phyloP scores from a whole-genome alignment of 1,284 basidiomycete genomes.

The Rhizopogon parksii region DNA sequence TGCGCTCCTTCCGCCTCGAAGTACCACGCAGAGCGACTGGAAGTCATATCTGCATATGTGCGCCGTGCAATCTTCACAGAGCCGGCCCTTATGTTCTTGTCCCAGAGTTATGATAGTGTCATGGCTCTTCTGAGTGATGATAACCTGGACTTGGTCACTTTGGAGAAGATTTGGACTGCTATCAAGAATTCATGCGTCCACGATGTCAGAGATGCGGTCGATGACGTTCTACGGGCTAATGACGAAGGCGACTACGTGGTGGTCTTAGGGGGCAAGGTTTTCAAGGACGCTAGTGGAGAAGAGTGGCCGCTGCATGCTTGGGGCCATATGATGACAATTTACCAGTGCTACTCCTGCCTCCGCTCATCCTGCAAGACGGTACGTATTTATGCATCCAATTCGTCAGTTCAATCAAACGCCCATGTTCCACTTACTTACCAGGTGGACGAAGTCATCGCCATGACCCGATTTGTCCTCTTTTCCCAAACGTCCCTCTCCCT shows the following conservation, averaged over 20 bases:
- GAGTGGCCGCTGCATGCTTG: conserved; percentile 29
- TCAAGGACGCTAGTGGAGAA: conserved; percentile 23
- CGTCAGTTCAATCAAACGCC: not conserved
- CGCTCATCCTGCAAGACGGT: conserved; percentile 8
- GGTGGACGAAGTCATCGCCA: conserved; percentile 26
- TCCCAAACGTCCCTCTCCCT: conserved; percentile 16
- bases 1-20: conserved; percentile 24
- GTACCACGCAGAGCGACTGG: conserved; percentile 26
- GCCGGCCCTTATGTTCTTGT: conserved; percentile 28
- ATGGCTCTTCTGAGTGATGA: conserved; percentile 24
- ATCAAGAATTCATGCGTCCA: conserved; percentile 23
- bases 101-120: conserved; percentile 27
- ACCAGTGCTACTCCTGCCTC: conserved; percentile 27
- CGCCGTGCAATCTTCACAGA: conserved; percentile 31
- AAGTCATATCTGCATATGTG: conserved; percentile 29
- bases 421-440: conserved; percentile 5
- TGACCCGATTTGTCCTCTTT: conserved; percentile 24
- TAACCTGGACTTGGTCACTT: conserved; percentile 23
- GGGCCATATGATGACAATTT: conserved; percentile 27
- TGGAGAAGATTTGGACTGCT: conserved; percentile 30
- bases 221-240: conserved; percentile 26
- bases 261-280: conserved; percentile 28
- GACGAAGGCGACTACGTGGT: conserved; percentile 20
- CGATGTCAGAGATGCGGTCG: conserved; percentile 25
- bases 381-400: not conserved